A percentile compares a stretch with the other conserved stretches of the same genome.
Conservation (phyloP, 2,329 filamentous ascomycete genomes). For the Chaetothyriales sp. region DNA sequence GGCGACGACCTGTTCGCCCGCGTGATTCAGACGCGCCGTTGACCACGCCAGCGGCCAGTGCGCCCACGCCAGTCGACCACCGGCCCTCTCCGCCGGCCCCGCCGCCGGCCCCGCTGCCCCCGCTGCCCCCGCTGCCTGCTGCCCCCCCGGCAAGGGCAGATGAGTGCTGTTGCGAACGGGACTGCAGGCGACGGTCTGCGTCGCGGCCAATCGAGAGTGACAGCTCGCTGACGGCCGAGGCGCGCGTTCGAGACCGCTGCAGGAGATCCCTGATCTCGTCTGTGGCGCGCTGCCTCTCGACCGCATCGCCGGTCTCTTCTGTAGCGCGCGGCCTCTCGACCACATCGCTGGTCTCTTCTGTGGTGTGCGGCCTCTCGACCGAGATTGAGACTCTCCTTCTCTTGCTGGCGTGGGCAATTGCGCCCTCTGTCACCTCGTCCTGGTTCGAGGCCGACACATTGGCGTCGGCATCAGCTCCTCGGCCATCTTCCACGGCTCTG, state of each 20-base stretch:
- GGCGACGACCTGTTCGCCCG: neutral
- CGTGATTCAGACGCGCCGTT: neutral
- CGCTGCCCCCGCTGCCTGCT: neutral
- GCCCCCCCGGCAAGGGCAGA: neutral
- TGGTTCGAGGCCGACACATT: neutral
- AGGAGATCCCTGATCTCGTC: neutral
- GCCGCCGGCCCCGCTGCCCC: neutral
- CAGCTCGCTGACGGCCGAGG: slow-evolving; percentile 12
- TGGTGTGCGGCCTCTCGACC: neutral
- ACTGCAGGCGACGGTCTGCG: neutral
- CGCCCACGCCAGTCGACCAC: neutral
- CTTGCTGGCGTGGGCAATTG: neutral
- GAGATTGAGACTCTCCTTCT: neutral
- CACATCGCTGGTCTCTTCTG: neutral
- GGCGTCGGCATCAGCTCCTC: neutral
- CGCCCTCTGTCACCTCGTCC: neutral
- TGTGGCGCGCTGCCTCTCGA: neutral
- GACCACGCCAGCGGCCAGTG: neutral
- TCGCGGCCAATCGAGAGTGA: slow-evolving; percentile 10
- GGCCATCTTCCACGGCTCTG: neutral
- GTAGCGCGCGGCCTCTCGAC: neutral
- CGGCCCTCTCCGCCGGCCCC: neutral
- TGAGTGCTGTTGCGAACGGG: neutral
- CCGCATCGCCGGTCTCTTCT: neutral
- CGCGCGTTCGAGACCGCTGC: slow-evolving; percentile 1